Percentiles rank a stretch among this genome's conserved stretches.
Evolutionary conservation across 1,284 basidiomycete species (phyloP).

Genomic region (Ustilago shanxiensis): DNA sequence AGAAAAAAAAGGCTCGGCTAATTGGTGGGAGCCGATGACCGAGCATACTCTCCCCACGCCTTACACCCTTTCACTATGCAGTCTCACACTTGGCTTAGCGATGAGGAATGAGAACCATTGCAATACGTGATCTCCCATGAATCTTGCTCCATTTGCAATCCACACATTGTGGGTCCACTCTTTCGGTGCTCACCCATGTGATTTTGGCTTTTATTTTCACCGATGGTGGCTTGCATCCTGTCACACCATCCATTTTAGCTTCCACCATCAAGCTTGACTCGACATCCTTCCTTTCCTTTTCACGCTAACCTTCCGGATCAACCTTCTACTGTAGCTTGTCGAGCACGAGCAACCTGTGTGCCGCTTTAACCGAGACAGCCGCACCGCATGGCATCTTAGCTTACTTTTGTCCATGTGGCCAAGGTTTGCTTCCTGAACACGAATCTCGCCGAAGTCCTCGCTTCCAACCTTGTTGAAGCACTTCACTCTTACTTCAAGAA

Average conservation of each 20-base stretch:
- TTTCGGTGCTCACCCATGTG: not conserved
- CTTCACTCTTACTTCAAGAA: not conserved
- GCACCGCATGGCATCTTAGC: conserved; percentile 17
- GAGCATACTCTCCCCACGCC: not conserved
- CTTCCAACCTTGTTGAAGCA: no score
- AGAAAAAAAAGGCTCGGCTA: not conserved
- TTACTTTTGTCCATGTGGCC: conserved; percentile 5
- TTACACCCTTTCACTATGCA: not conserved
- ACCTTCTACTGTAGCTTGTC: not conserved
- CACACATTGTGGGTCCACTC: not conserved
- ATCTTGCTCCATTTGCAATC: conserved; percentile 15
- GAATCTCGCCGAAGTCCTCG: no score
- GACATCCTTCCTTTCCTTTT: not conserved
- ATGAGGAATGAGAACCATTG: not conserved
- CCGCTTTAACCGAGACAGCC: conserved; percentile 12
- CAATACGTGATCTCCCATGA: conserved; percentile 4
- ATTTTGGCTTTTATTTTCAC: not conserved
- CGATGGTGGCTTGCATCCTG: not conserved
- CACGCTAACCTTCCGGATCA: not conserved
- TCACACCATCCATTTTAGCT: not conserved
- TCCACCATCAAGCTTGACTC: conserved; percentile 1
- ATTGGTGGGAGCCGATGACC: not conserved
- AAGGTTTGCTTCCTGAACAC: not conserved
- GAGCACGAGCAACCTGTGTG: not conserved
- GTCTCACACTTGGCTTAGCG: no score